Percentiles rank a stretch among this genome's conserved stretches.
Conservation (phyloP, 1,284 basidiomycete species). For the Dichomitus squalens region DNA sequence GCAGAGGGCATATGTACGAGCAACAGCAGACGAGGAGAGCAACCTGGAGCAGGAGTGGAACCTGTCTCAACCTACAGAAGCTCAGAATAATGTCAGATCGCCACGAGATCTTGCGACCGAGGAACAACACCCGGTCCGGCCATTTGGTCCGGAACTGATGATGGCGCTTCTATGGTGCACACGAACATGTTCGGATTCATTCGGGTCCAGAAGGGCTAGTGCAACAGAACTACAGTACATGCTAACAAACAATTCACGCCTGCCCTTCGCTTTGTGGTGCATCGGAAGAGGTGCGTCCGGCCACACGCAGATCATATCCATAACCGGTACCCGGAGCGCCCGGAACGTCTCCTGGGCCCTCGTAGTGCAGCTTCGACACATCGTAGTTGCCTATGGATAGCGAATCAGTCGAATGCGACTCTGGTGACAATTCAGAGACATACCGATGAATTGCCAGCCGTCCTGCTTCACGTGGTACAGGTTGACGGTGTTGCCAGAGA, state of each 20-base stretch:
- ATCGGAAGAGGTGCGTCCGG: slow-evolving; percentile 33
- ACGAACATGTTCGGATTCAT: no score
- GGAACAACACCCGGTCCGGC: not conserved
- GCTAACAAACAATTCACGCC: slow-evolving; percentile 6
- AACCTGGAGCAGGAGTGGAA: not conserved
- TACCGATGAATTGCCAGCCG: slow-evolving; percentile 93
- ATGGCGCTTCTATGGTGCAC: not conserved
- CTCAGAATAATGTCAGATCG: slow-evolving; percentile 23
- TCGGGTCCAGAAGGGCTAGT: slow-evolving; percentile 2
- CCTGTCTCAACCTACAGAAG: not conserved
- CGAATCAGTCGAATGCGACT: not conserved
- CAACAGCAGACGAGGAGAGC: not conserved
- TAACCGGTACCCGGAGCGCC: slow-evolving; percentile 74
- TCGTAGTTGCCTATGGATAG: slow-evolving; percentile 73
- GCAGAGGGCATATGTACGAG: slow-evolving; percentile 14
- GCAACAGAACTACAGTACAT: slow-evolving; percentile 22
- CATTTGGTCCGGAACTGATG: no score
- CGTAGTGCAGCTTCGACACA: slow-evolving; percentile 78
- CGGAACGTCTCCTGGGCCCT: slow-evolving; percentile 70
- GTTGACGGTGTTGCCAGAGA: slow-evolving; percentile 97
- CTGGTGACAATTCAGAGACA: slow-evolving; percentile 28
- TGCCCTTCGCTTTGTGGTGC: slow-evolving; percentile 20
- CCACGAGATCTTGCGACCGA: slow-evolving; percentile 4
- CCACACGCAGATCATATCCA: slow-evolving; percentile 74
- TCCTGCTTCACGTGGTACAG: slow-evolving; percentile 94